Conservation (phyloP, 2,329 filamentous ascomycete genomes). For the Didymella exigua region DNA sequence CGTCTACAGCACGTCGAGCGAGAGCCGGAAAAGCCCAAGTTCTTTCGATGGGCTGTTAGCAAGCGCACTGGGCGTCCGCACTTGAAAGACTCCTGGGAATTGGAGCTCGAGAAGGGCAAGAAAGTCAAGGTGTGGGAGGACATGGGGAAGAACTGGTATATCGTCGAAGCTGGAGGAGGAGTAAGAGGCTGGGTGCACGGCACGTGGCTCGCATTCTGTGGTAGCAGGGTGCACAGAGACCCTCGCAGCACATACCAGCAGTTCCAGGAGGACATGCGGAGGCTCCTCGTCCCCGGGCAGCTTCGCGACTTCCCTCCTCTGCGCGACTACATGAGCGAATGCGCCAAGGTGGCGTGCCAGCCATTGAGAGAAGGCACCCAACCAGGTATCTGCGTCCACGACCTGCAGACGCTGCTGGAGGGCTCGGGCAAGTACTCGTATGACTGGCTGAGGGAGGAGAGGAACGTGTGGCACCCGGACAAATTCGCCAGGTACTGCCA, state of each 20-base stretch:
- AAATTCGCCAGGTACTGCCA: constrained; percentile 38
- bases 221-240: constrained; percentile 17
- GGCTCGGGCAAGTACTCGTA: constrained; percentile 31
- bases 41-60: constrained; percentile 28
- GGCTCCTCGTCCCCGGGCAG: constrained; percentile 22
- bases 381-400: constrained; percentile 39
- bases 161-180: constrained; percentile 20
- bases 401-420: constrained; percentile 33
- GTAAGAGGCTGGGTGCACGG: constrained; percentile 32
- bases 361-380: constrained; percentile 21
- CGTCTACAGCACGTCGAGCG: not conserved
- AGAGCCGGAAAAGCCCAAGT: not conserved
- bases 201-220: constrained; percentile 32
- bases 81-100: constrained; percentile 31
- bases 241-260: constrained; percentile 22
- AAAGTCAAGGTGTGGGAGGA: constrained; percentile 32
- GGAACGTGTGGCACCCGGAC: constrained; percentile 44
- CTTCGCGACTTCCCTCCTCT: constrained; percentile 30
- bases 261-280: constrained; percentile 25
- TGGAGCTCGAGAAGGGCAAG: constrained; percentile 31
- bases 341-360: constrained; percentile 26
- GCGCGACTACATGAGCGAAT: constrained; percentile 28
- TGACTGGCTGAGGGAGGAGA: constrained; percentile 35
- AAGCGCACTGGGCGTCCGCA: constrained; percentile 32
- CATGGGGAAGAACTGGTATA: constrained; percentile 33